Percentiles rank a stretch among this genome's conserved stretches.
Evolutionary conservation across 805 yeast genomes (phyloP).

Genomic region (Candida lessepsii): DNA sequence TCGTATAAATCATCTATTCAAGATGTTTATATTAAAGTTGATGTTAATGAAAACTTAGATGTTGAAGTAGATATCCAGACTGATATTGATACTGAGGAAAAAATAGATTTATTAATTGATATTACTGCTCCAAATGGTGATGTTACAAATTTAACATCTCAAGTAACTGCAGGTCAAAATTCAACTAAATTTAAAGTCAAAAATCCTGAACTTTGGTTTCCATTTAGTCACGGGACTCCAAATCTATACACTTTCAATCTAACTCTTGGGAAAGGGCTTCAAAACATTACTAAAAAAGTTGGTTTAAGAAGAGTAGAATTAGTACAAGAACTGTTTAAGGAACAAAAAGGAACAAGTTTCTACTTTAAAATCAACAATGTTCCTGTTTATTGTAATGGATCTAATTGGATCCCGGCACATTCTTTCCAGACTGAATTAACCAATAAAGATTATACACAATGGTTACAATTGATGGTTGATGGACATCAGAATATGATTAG

Average conservation of each 20-base stretch:
- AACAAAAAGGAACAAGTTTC: slow-evolving; percentile 39
- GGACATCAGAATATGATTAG: slow-evolving; percentile 47
- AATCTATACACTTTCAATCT: slow-evolving; percentile 27
- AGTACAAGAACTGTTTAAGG: slow-evolving; percentile 28
- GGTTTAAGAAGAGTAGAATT: slow-evolving; percentile 45
- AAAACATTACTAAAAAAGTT: slow-evolving; percentile 22
- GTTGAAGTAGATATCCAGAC: slow-evolving; percentile 14
- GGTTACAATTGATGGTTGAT: slow-evolving; percentile 32
- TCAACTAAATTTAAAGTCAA: slow-evolving; percentile 16
- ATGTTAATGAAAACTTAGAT: slow-evolving; percentile 13
- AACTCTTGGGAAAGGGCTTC: slow-evolving; percentile 9
- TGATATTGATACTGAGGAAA: slow-evolving; percentile 6
- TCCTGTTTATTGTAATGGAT: slow-evolving; percentile 40
- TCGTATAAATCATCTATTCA: slow-evolving; percentile 17
- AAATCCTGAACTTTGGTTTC: slow-evolving; percentile 42
- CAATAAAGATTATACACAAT: slow-evolving; percentile 33
- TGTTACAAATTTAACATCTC: not conserved
- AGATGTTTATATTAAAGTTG: slow-evolving; percentile 20
- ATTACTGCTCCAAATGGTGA: slow-evolving; percentile 17
- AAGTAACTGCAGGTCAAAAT: slow-evolving; percentile 8
- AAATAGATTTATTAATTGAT: slow-evolving; percentile 7
- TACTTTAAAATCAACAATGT: slow-evolving; percentile 41
- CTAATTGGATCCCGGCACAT: slow-evolving; percentile 52
- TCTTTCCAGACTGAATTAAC: slow-evolving; percentile 33
- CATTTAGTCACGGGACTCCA: slow-evolving; percentile 37